A percentile compares a stretch with the other conserved stretches of the same genome.
Evolutionary conservation across 2,329 filamentous ascomycete species (phyloP).

Genomic region (Lachnellula subtilissima): DNA sequence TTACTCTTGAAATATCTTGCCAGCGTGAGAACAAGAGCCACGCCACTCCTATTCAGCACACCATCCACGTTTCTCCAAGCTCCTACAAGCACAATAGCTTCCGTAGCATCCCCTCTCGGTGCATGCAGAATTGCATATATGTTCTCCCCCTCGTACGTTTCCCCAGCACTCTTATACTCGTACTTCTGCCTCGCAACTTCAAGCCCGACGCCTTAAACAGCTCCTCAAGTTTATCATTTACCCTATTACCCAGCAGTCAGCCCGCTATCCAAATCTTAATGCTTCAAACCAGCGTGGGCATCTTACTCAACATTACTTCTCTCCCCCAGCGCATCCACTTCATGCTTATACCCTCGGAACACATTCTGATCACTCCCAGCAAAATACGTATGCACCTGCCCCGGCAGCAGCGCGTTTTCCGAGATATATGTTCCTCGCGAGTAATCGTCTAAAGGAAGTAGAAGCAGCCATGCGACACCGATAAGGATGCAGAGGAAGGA

Average conservation of each 20-base stretch:
- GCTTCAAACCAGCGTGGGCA: not conserved
- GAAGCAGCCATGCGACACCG: conserved; percentile 82
- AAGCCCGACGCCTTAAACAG: conserved; percentile 76
- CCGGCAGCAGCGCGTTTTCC: conserved; percentile 91
- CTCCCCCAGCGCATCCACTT: conserved; percentile 61
- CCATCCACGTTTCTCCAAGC: conserved; percentile 80
- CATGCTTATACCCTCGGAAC: conserved; percentile 82
- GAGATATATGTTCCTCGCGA: conserved; percentile 93
- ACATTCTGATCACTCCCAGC: conserved; percentile 93
- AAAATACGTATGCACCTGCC: conserved; percentile 97
- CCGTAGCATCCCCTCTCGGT: conserved; percentile 90
- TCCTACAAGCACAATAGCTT: conserved; percentile 89
- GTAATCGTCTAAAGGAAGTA: conserved; percentile 86
- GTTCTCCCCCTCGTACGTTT: conserved; percentile 75
- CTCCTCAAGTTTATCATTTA: conserved; percentile 67
- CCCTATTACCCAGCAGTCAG: conserved; percentile 34
- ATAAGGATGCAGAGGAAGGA: conserved; percentile 80
- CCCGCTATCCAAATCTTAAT: not conserved
- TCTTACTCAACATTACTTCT: conserved; percentile 50
- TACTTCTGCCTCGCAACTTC: conserved; percentile 83
- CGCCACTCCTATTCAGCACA: conserved; percentile 77
- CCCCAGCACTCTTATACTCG: conserved; percentile 74
- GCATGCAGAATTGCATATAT: conserved; percentile 91
- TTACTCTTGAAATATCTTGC: conserved; percentile 88
- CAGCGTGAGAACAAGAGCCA: conserved; percentile 79